phyloP scores from a whole-genome alignment of 106 monocot genomes.

The Posidonia australis region DNA sequence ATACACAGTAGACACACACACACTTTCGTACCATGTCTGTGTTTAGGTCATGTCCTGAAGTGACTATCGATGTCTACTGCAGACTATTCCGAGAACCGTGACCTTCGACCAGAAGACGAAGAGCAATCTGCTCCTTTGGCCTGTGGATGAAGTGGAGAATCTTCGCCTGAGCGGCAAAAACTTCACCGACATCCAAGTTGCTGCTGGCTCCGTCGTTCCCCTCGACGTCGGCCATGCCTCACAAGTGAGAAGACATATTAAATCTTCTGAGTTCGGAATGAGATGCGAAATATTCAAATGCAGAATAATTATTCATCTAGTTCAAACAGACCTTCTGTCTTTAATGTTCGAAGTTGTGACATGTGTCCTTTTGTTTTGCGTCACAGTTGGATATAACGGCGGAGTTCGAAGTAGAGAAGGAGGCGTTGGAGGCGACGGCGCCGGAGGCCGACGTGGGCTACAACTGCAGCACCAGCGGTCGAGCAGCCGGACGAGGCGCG shows the following conservation, averaged over 20 bases:
- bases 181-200: conserved; percentile 21
- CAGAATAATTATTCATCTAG: no score
- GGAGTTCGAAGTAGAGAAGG: conserved; percentile 44
- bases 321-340: no score
- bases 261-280: no score
- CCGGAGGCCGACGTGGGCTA: conserved; percentile 50
- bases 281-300: no score
- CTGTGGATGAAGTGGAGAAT: conserved; percentile 54
- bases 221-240: conserved; percentile 28
- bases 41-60: neutral
- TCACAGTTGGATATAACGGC: conserved; percentile 63
- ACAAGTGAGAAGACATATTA: no score
- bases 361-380: no score
- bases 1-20: no score
- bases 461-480: conserved; percentile 82
- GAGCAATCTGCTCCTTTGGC: conserved; percentile 60
- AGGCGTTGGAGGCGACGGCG: conserved; percentile 15
- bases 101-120: conserved; percentile 38
- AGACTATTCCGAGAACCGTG: conserved; percentile 53
- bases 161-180: conserved; percentile 17
- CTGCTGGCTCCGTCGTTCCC: conserved; percentile 31
- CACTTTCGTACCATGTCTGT: no score
- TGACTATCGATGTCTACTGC: neutral
- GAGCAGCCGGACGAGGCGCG: conserved; percentile 44
- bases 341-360: no score